phyloP scores from a whole-genome alignment of 345 rosid species.

The Linum usitatissimum region DNA sequence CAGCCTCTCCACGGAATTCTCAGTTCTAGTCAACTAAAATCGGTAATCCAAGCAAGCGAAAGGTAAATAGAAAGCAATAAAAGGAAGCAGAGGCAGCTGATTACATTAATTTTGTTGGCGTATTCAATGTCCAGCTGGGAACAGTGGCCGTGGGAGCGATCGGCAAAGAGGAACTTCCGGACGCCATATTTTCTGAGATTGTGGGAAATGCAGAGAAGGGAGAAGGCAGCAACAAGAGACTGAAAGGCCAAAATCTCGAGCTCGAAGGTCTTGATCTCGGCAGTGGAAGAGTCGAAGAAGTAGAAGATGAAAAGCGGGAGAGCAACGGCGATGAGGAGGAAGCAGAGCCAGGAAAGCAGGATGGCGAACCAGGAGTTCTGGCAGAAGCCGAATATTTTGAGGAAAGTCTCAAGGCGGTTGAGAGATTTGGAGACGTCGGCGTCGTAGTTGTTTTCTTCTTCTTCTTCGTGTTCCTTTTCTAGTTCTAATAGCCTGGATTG shows the following conservation, averaged over 20 bases:
- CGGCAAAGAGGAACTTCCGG: conserved; percentile 31
- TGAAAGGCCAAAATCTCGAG: conserved; percentile 23
- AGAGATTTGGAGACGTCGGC: conserved; percentile 18
- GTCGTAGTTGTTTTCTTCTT: conserved; percentile 1
- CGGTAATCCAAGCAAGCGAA: no score
- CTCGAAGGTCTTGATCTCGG: conserved; percentile 21
- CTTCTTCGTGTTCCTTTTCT: neutral
- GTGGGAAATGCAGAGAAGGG: conserved; percentile 25
- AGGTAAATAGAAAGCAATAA: neutral
- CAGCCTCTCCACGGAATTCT: no score
- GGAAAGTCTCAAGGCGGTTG: conserved; percentile 21
- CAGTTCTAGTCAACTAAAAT: no score
- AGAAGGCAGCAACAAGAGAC: conserved; percentile 24
- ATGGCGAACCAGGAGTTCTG: conserved; percentile 21
- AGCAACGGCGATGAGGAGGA: conserved; percentile 27
- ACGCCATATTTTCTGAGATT: conserved; percentile 30
- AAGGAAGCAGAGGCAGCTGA: neutral
- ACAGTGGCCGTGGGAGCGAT: conserved; percentile 20
- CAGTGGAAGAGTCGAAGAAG: conserved; percentile 9
- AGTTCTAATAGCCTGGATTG: neutral
- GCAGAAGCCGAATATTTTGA: conserved; percentile 26
- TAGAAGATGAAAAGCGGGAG: conserved; percentile 19
- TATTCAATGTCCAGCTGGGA: conserved; percentile 19
- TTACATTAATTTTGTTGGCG: conserved; percentile 21
- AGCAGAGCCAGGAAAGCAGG: conserved; percentile 23